Conservation (phyloP, 176 grass and related monocot genomes). For the Oropetium thomaeum region DNA sequence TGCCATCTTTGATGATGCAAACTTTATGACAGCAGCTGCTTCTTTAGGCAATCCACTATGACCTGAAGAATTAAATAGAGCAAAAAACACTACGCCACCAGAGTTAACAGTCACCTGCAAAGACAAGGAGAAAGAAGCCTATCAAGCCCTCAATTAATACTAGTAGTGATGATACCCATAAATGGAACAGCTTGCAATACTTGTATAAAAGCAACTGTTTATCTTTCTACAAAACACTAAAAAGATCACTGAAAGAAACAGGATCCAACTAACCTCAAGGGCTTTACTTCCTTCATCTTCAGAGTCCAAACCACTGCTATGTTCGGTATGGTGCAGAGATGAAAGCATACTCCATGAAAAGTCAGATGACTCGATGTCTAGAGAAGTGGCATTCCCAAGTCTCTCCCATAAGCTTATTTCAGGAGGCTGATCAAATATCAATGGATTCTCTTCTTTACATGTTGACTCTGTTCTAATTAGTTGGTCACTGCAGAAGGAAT, state of each 20-base stretch:
- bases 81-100: slow-evolving; percentile 94
- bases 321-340: slow-evolving; percentile 94
- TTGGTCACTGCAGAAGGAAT: slow-evolving; percentile 32
- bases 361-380: slow-evolving; percentile 70
- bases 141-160: neutral
- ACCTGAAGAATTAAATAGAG: slow-evolving; percentile 57
- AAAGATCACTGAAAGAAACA: slow-evolving; percentile 9
- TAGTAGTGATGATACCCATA: slow-evolving; percentile 1
- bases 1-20: slow-evolving; percentile 86
- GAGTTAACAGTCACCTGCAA: slow-evolving; percentile 89
- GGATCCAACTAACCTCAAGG: slow-evolving; percentile 64
- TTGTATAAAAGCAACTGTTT: neutral
- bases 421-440: slow-evolving; percentile 38
- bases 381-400: slow-evolving; percentile 53
- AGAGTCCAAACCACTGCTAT: slow-evolving; percentile 63
- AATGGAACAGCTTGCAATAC: neutral
- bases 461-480: slow-evolving; percentile 26
- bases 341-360: slow-evolving; percentile 79
- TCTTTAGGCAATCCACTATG: slow-evolving; percentile 44
- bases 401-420: slow-evolving; percentile 93
- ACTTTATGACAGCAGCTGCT: slow-evolving; percentile 88
- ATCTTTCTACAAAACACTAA: neutral
- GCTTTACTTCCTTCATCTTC: slow-evolving; percentile 88
- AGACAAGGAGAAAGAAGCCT: slow-evolving; percentile 15
- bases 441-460: slow-evolving; percentile 22